Percentiles rank a stretch among this genome's conserved stretches.
phyloP scores from a whole-genome alignment of 371 early-diverging fungal species.

The Lichtheimia ornata region DNA sequence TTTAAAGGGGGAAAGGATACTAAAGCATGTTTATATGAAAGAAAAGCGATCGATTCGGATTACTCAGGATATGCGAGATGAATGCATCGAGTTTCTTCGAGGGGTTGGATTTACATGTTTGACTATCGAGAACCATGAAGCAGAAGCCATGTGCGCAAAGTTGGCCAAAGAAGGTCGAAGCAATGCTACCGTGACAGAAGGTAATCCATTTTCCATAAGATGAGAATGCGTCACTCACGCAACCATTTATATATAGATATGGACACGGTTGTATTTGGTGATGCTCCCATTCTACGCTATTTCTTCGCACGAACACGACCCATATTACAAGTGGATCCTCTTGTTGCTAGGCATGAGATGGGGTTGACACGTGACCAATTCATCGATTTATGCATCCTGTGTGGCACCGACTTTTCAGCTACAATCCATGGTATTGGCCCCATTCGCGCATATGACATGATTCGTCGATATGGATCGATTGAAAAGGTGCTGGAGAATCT shows the following conservation, averaged over 20 bases:
- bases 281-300: slow-evolving; percentile 55
- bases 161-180: slow-evolving; percentile 47
- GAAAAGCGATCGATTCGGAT: slow-evolving; percentile 58
- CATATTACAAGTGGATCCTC: slow-evolving; percentile 55
- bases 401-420: slow-evolving; percentile 76
- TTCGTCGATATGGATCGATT: slow-evolving; percentile 62
- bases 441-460: slow-evolving; percentile 54
- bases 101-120: slow-evolving; percentile 58
- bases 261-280: slow-evolving; percentile 63
- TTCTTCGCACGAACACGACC: slow-evolving; percentile 39
- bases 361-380: slow-evolving; percentile 58
- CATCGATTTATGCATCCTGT: slow-evolving; percentile 78
- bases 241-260: slow-evolving; percentile 42
- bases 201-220: slow-evolving; percentile 31
- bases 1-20: not conserved
- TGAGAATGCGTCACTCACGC: not conserved
- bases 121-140: slow-evolving; percentile 54
- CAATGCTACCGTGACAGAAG: slow-evolving; percentile 71
- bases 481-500: slow-evolving; percentile 56
- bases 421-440: slow-evolving; percentile 71
- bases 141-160: slow-evolving; percentile 71
- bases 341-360: slow-evolving; percentile 51
- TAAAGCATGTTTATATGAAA: slow-evolving; percentile 6
- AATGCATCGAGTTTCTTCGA: slow-evolving; percentile 52
- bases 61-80: slow-evolving; percentile 44